Evolutionary conservation across 495 filamentous ascomycete genomes (phyloP).

Genomic region (Podospora didyma): DNA sequence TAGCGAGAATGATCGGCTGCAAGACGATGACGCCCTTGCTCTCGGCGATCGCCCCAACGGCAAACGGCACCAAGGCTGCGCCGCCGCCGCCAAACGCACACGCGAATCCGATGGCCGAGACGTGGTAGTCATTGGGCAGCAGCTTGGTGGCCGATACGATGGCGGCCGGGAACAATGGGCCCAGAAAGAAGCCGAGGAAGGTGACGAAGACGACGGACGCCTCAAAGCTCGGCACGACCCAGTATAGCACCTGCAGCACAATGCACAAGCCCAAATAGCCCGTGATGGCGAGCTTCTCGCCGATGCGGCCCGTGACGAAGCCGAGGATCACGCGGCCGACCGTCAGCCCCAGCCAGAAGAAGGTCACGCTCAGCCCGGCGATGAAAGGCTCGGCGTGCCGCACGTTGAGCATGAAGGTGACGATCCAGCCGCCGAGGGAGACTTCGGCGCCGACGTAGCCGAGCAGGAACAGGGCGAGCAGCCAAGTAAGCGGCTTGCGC

Average conservation of each 20-base stretch:
- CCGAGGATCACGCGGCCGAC: conserved; percentile 68
- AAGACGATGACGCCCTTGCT: conserved; percentile 72
- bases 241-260: conserved; percentile 71
- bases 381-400: conserved; percentile 64
- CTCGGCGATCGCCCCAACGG: conserved; percentile 79
- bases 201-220: conserved; percentile 69
- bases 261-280: conserved; percentile 60
- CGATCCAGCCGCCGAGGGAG: conserved; percentile 81
- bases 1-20: conserved; percentile 69
- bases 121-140: conserved; percentile 71
- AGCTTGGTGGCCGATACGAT: conserved; percentile 79
- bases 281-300: conserved; percentile 65
- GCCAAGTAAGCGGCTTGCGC: conserved; percentile 59
- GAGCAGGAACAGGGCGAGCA: conserved; percentile 71
- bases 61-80: conserved; percentile 78
- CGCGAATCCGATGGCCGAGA: conserved; percentile 78
- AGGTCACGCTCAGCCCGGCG: conserved; percentile 75
- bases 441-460: conserved; percentile 85
- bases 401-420: conserved; percentile 77
- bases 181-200: conserved; percentile 74
- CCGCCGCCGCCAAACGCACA: conserved; percentile 77
- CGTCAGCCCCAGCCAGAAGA: conserved; percentile 83
- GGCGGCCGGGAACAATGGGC: conserved; percentile 75
- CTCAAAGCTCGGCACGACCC: conserved; percentile 75
- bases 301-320: conserved; percentile 64